Evolutionary conservation across 169 alveolate species (phyloP).

Genomic region (Eimeria praecox): DNA sequence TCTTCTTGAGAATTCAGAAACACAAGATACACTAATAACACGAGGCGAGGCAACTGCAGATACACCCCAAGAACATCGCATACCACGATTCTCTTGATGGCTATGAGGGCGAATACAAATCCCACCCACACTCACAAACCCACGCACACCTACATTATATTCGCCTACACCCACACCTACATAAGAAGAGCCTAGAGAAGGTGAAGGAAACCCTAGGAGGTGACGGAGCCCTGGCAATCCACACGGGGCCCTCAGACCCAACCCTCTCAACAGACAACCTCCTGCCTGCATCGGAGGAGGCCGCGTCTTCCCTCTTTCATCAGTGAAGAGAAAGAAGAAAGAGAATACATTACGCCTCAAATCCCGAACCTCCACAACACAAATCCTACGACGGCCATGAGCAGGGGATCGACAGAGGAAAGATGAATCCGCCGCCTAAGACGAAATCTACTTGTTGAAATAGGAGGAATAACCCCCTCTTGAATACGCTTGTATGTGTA

Average conservation of each 20-base stretch:
- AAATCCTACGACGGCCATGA: background rate
- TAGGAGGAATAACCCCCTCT: background rate
- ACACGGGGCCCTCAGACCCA: background rate
- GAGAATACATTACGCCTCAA: background rate
- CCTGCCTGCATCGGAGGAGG: slow-evolving; percentile 4
- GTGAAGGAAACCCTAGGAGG: background rate
- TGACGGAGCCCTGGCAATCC: background rate
- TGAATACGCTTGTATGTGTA: background rate
- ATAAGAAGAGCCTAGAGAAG: background rate
- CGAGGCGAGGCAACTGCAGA: too few species aligned
- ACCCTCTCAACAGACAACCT: background rate
- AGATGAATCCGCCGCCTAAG: background rate
- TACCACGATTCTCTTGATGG: too few species aligned
- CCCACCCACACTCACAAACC: too few species aligned
- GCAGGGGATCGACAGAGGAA: background rate
- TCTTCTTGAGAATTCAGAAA: too few species aligned
- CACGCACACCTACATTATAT: too few species aligned
- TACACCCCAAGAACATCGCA: too few species aligned
- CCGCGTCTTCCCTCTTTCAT: background rate
- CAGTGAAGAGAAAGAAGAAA: background rate
- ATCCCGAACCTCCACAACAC: background rate
- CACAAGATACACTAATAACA: too few species aligned
- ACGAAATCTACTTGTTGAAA: too few species aligned
- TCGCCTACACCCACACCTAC: too few species aligned
- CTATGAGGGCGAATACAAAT: too few species aligned